Percentiles rank a stretch among this genome's conserved stretches.
phyloP scores from a whole-genome alignment of 1,284 basidiomycete species.

The Phellopilus nigrolimitatus region DNA sequence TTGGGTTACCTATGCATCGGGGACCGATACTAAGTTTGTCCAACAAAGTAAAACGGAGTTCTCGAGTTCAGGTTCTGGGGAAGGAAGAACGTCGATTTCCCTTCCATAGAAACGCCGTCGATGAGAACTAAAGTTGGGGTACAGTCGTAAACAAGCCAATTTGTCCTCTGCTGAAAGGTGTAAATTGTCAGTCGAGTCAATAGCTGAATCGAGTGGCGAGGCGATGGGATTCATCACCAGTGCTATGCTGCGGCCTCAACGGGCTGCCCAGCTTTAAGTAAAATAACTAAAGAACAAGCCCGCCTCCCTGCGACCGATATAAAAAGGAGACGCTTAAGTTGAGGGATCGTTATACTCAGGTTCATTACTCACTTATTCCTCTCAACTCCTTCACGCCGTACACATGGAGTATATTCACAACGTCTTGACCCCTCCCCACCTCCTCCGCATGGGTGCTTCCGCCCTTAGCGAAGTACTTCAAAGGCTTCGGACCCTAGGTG shows the following conservation, averaged over 20 bases:
- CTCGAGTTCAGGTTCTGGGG: constrained; percentile 1
- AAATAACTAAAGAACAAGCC: not conserved
- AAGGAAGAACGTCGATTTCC: not conserved
- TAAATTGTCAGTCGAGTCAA: constrained; percentile 6
- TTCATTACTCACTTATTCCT: not conserved
- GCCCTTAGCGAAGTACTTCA: constrained; percentile 28
- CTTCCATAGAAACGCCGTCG: not conserved
- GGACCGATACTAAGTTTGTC: constrained; percentile 3
- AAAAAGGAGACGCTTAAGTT: not conserved
- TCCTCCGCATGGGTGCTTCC: constrained; percentile 30
- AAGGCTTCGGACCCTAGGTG: constrained; percentile 17
- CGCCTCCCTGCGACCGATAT: not conserved
- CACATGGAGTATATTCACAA: constrained; percentile 29
- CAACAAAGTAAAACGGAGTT: constrained; percentile 10
- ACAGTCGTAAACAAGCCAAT: not conserved
- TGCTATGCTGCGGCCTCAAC: constrained; percentile 6
- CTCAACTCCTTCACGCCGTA: not conserved
- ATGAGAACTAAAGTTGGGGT: not conserved
- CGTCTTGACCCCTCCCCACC: constrained; percentile 35
- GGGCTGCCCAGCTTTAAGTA: not conserved
- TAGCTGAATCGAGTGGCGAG: constrained; percentile 5
- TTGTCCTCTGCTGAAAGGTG: not conserved
- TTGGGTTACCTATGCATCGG: constrained; percentile 8
- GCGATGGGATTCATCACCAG: constrained; percentile 8
- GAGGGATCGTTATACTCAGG: not conserved